phyloP scores from a whole-genome alignment of 2,329 filamentous ascomycete species.

The Colletotrichum sp. region DNA sequence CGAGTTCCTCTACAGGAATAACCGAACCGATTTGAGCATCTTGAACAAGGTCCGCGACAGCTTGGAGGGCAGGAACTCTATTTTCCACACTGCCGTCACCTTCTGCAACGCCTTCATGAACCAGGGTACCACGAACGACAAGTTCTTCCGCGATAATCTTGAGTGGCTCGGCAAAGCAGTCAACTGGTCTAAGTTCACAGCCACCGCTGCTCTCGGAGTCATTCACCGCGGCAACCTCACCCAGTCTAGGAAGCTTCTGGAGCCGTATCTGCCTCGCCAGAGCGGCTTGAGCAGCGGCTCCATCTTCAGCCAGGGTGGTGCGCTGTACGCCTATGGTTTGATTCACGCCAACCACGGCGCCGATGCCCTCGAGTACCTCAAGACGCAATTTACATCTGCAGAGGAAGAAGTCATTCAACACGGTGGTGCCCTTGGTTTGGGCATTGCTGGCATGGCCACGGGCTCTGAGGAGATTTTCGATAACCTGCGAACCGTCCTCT shows the following conservation, averaged over 20 bases:
- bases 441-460: slow-evolving; percentile 97
- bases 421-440: slow-evolving; percentile 90
- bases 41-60: slow-evolving; percentile 97
- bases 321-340: slow-evolving; percentile 91
- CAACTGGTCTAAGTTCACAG: slow-evolving; percentile 99
- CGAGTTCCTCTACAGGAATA: slow-evolving; percentile 95
- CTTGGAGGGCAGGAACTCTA: slow-evolving; percentile 93
- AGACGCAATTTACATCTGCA: slow-evolving; percentile 74
- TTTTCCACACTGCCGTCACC: slow-evolving; percentile 96
- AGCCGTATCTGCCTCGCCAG: slow-evolving; percentile 88
- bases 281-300: slow-evolving; percentile 79
- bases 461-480: slow-evolving; percentile 91
- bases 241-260: slow-evolving; percentile 90
- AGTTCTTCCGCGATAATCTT: slow-evolving; percentile 97
- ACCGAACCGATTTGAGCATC: slow-evolving; percentile 89
- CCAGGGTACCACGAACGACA: slow-evolving; percentile 95
- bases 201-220: slow-evolving; percentile 92
- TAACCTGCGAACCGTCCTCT: slow-evolving; percentile 85
- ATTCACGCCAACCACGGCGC: slow-evolving; percentile 98
- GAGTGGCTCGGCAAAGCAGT: slow-evolving; percentile 98
- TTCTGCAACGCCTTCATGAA: slow-evolving; percentile 99
- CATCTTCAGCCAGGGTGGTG: slow-evolving; percentile 94
- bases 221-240: slow-evolving; percentile 95
- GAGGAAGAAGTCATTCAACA: slow-evolving; percentile 96
- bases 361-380: slow-evolving; percentile 82